These are phyloP conservation scores for Leccinum subrobustum DNA, from an alignment of 1,284 basidiomycete species.

Conservation along the genomic window DNA sequence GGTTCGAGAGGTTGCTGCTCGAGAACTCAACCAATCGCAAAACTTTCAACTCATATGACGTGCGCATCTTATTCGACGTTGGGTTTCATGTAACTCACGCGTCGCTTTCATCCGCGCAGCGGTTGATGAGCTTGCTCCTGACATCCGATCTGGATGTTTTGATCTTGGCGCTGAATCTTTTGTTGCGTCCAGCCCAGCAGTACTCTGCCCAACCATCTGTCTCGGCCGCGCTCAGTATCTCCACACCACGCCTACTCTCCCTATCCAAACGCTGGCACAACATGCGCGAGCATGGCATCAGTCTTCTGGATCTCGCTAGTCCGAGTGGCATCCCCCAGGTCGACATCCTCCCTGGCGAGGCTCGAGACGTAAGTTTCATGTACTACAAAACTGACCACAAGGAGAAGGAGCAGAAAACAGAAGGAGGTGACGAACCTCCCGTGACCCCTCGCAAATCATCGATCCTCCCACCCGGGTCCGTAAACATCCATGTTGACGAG, in stretches of 20 bases:
- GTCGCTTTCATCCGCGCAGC: conserved; percentile 45
- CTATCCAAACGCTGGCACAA: conserved; percentile 75
- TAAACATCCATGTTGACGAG: conserved; percentile 64
- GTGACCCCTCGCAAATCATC: conserved; percentile 39
- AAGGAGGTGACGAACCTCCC: conserved; percentile 37
- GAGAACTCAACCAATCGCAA: conserved; percentile 99
- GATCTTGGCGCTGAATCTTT: conserved; percentile 79
- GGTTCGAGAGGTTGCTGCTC: conserved; percentile 86
- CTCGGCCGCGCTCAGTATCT: conserved; percentile 74
- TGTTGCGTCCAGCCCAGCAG: conserved; percentile 92
- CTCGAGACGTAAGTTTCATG: conserved; percentile 72
- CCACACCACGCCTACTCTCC: conserved; percentile 68
- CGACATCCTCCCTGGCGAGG: conserved; percentile 62
- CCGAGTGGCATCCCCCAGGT: conserved; percentile 51
- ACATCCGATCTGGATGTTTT: conserved; percentile 91
- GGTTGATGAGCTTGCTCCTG: conserved; percentile 85
- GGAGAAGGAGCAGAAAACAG: conserved; percentile 45
- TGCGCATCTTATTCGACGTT: conserved; percentile 43
- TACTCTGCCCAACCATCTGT: conserved; percentile 84
- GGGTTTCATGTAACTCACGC: conserved; percentile 17
- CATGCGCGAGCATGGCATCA: conserved; percentile 70
- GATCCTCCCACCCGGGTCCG: conserved; percentile 43
- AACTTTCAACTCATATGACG: conserved; percentile 96
- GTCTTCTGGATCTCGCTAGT: conserved; percentile 66
- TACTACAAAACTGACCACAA: conserved; percentile 65